Evolutionary conservation across 176 grass and related monocot species (phyloP).

Genomic region (Juncus inflexus): DNA sequence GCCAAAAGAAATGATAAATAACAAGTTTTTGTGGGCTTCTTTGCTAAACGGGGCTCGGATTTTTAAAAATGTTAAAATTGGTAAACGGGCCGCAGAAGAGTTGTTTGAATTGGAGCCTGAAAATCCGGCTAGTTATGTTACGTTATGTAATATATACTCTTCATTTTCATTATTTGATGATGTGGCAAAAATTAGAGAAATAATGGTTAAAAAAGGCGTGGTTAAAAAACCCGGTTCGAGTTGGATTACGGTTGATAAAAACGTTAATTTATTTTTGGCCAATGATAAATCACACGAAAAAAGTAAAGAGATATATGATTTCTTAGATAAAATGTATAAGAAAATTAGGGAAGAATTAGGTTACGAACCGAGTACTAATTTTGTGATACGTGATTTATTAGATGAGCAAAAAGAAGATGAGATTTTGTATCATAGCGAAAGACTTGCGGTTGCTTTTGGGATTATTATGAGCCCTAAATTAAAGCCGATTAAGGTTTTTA

Average conservation of each 20-base stretch:
- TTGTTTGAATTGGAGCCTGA: slow-evolving; percentile 80
- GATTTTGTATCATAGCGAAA: slow-evolving; percentile 59
- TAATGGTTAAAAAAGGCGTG: slow-evolving; percentile 50
- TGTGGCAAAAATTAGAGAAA: slow-evolving; percentile 53
- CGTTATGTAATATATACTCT: slow-evolving; percentile 66
- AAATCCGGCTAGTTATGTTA: slow-evolving; percentile 74
- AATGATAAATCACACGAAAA: slow-evolving; percentile 51
- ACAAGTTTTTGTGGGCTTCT: slow-evolving; percentile 84
- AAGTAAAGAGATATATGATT: slow-evolving; percentile 40
- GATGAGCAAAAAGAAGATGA: slow-evolving; percentile 72
- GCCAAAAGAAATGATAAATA: slow-evolving; percentile 37
- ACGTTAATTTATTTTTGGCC: slow-evolving; percentile 62
- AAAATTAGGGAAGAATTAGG: slow-evolving; percentile 60
- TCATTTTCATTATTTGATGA: slow-evolving; percentile 53
- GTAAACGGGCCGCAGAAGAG: slow-evolving; percentile 49
- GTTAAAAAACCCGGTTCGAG: slow-evolving; percentile 67
- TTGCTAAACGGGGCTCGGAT: slow-evolving; percentile 61
- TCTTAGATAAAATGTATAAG: slow-evolving; percentile 35
- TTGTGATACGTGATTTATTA: slow-evolving; percentile 70
- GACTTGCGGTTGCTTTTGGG: slow-evolving; percentile 70
- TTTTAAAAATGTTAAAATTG: slow-evolving; percentile 62
- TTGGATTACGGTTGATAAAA: slow-evolving; percentile 31
- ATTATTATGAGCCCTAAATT: slow-evolving; percentile 44
- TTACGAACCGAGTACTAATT: slow-evolving; percentile 45
- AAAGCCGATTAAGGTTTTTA: slow-evolving; percentile 31